A percentile compares a stretch with the other conserved stretches of the same genome.
Conservation (phyloP, 2,329 filamentous ascomycete species). For the Trichophyton rubrum region DNA sequence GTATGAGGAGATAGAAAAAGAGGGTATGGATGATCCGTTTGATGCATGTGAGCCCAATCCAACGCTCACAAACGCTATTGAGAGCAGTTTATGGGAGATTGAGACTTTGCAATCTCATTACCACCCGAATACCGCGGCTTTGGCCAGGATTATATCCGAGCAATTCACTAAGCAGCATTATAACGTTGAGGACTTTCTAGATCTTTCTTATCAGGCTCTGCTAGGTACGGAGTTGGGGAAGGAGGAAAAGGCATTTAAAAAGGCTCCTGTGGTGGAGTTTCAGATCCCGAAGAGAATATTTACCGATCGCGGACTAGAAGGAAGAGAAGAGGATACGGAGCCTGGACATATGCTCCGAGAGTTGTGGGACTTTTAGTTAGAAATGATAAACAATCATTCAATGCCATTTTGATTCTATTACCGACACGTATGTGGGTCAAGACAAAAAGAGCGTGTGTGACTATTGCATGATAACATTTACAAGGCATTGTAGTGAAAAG, state of each 20-base stretch:
- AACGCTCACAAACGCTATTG: conserved; percentile 72
- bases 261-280: conserved; percentile 78
- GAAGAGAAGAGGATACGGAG: conserved; percentile 29
- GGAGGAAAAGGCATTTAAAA: conserved; percentile 63
- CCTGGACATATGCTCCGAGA: conserved; percentile 25
- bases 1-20: conserved; percentile 43
- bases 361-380: conserved; percentile 41
- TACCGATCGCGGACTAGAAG: conserved; percentile 29
- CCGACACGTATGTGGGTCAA: neutral
- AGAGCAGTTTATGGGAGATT: conserved; percentile 91
- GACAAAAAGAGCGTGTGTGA: neutral
- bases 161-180: conserved; percentile 96
- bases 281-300: conserved; percentile 85
- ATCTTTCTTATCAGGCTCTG: conserved; percentile 71
- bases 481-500: no score
- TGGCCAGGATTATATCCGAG: conserved; percentile 86
- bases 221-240: conserved; percentile 62
- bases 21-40: conserved; percentile 64
- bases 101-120: conserved; percentile 85
- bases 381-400: neutral
- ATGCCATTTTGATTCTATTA: neutral
- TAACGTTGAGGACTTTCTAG: conserved; percentile 91
- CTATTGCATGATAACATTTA: no score
- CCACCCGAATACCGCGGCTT: conserved; percentile 89
- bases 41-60: conserved; percentile 64